Evolutionary conservation across 805 yeast species (phyloP), one percentile per base, ranked within the genome.

Genomic region (Wickerhamomyces pijperi): DNA sequence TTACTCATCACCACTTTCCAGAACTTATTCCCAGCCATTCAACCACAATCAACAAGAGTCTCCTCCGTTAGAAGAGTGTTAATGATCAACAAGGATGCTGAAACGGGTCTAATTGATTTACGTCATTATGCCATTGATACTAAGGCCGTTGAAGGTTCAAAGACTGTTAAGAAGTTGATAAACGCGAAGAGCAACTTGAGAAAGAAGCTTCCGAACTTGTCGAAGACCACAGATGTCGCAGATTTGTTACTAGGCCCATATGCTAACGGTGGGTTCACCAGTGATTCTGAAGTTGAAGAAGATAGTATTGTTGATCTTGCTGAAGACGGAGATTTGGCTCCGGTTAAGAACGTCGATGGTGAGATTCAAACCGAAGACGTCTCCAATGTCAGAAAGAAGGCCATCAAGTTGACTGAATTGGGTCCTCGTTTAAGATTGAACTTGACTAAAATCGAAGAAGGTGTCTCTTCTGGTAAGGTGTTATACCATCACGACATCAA

Each of bases 231-330:
- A 32, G 97, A 88, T 56, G 83, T 88, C 32, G 72, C 94, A 7
- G 95, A 90, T 49, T 72, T 82, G 46, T 68, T 90, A 39, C 66
- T 86, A 40, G 96, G 87, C 55, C 87, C 87, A 3, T 83, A 83
- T 54, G 78, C 88, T 19, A 76, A 77, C 29, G 85, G 81, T 28
- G 85, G 78, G 2, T 76, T 79, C 55, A 85, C 96, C 2, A 79
- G 92, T 36, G 98, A 90, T 52, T 82, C 94, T 4, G 98, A 90
- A 65, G 77, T 87, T 34, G 97, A 92, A 53, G 96, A 88, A 44
- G 96, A 88, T 47, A 84, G 78, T 19, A 70, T 81, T 39, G 90
- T 85, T 23, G 85, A 78, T 47, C 67, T 82, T 19, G 47, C 59
- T 51, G 50, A 61, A 47, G 58, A 54, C 25, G 36, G 34, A 28